Base-by-base conservation (phyloP, 306 rosid species). In the Fragaria vesca region DNA sequence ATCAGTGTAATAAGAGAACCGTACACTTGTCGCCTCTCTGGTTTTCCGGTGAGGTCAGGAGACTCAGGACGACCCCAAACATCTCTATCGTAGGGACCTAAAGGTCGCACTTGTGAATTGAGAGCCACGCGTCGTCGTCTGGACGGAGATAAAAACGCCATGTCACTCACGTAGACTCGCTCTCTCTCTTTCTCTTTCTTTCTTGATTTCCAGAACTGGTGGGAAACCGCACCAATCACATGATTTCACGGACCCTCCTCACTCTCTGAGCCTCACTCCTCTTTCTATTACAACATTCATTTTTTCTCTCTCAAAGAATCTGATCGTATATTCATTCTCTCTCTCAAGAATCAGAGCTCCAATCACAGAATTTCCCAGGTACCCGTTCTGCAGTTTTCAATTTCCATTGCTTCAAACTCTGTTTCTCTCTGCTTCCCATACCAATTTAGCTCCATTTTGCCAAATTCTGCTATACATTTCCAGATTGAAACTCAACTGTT, bases 61-160 rank as follows among this genome's bases (percentile, higher is more conserved):
- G 67, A 28, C 69, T 34, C 20, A 2, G 45, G n/a, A 63, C 45
- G 69, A 66, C 47, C 70, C 47, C 47, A 36, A 28, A 66, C 70
- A 34, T 66, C 46, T 2, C 70, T 18, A 0, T 66, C 68, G 30
- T 9, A 9, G 26, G 26, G 12, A 5, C 12, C 57, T 4, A 0
- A 12, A n/a, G 62, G 11, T 57, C 66, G 48, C 28, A 88, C 87
- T 88, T 85, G 90, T 81, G 76, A 17, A 17, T 70, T 54, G 66
- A 63, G 69, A 0, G 81, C 75, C 89, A 87, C 84, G 85, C 50
- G 69, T 70, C 36, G 65, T 0, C 3, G 10, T 54, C 0, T 12
- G 10, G 0, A 6, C 42, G n/a, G 70, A 17, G 76, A 84, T 79
- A 16, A 79, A 61, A 45, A 21, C 24, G 81, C 90, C 81, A 76